Conservation (phyloP, 306 rosid genomes). For the Citrullus colocynthis region DNA sequence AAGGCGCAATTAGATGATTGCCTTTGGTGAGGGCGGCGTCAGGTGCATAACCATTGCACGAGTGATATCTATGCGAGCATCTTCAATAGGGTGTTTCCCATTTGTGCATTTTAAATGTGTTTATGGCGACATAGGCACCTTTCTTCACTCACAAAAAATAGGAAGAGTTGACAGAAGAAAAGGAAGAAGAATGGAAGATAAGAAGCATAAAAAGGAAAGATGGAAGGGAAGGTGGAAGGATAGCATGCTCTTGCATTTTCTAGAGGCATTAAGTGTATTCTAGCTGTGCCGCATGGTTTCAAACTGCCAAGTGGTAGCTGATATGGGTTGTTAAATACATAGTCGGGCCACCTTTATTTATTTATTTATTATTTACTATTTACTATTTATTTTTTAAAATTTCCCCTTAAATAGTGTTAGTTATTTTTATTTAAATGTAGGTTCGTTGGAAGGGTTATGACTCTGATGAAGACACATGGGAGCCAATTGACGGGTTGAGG, state of each 20-base stretch:
- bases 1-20: background rate
- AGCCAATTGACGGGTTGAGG: slow-evolving; percentile 57
- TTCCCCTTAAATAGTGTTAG: background rate
- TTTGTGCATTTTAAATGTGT: background rate
- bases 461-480: slow-evolving; percentile 59
- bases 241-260: background rate
- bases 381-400: too few species aligned
- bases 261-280: background rate
- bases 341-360: background rate
- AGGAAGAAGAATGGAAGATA: background rate
- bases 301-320: background rate
- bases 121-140: background rate
- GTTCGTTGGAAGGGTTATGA: slow-evolving; percentile 75
- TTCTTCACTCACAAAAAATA: background rate
- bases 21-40: background rate
- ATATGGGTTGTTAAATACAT: background rate
- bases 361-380: too few species aligned
- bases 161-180: background rate
- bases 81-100: background rate
- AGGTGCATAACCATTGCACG: background rate
- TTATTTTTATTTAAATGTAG: slow-evolving; percentile 17
- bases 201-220: background rate
- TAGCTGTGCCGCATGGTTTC: background rate
- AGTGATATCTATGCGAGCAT: background rate
- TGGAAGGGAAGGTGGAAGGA: background rate